phyloP scores from a whole-genome alignment of 2,329 filamentous ascomycete genomes.

The Aspergillus phoenicis region DNA sequence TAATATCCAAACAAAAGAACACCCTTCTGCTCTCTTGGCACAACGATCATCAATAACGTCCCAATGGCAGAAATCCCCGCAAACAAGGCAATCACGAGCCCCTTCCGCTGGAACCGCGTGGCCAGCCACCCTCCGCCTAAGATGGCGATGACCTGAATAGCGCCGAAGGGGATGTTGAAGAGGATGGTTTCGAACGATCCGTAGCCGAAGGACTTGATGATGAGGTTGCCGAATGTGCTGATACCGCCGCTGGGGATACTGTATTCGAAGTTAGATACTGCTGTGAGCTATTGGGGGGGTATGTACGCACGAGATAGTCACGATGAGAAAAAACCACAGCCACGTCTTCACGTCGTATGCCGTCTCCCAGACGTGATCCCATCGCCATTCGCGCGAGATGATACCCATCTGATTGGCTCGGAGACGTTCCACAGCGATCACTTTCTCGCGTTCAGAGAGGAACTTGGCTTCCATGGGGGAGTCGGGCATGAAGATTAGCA shows the following conservation, averaged over 20 bases:
- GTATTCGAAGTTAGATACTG: too few relatives aligned
- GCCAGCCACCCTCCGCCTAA: conserved; percentile 42
- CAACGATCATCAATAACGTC: conserved; percentile 52
- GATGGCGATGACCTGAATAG: conserved; percentile 42
- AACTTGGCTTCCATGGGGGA: conserved; percentile 56
- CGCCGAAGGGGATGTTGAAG: conserved; percentile 47
- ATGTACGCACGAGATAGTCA: conserved; percentile 27
- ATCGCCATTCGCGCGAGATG: conserved; percentile 56
- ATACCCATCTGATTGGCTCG: conserved; percentile 60
- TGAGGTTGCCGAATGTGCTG: conserved; percentile 44
- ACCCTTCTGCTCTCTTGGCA: conserved; percentile 51
- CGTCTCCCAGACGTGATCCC: conserved; percentile 49
- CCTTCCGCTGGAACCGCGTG: conserved; percentile 48
- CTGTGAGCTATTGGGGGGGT: too few relatives aligned
- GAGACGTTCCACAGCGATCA: conserved; percentile 58
- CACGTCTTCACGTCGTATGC: conserved; percentile 39
- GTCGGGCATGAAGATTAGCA: conserved; percentile 55
- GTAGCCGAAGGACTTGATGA: conserved; percentile 48
- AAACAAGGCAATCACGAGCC: conserved; percentile 46
- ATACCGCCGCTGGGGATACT: conserved; percentile 45
- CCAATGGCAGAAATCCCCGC: conserved; percentile 45
- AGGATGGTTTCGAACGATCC: conserved; percentile 44
- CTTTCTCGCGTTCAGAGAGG: conserved; percentile 52
- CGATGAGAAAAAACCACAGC: conserved; percentile 36
- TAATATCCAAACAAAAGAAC: conserved; percentile 57